phyloP scores from a whole-genome alignment of 2,329 filamentous ascomycete genomes.

The Neodidymelliopsis sp. region DNA sequence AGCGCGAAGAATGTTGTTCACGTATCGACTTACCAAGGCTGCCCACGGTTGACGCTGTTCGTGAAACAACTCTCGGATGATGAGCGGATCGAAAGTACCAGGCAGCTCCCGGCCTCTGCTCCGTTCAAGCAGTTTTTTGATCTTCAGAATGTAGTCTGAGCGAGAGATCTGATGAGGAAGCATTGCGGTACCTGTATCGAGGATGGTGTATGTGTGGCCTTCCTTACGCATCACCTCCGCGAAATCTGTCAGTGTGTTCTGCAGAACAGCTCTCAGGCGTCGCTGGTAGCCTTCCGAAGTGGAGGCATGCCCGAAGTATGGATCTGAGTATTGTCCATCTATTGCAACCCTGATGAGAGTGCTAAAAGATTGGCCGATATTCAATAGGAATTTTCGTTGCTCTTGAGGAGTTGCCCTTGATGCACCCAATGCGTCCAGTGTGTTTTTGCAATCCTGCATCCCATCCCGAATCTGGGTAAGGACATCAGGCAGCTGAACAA shows the following conservation, averaged over 20 bases:
- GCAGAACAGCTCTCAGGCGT: conserved; percentile 31
- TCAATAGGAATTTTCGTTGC: conserved; percentile 58
- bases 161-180: conserved; percentile 23
- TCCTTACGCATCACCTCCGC: conserved; percentile 23
- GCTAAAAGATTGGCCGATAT: conserved; percentile 54
- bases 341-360: conserved; percentile 55
- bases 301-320: conserved; percentile 55
- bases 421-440: conserved; percentile 58
- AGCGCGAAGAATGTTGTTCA: conserved; percentile 14
- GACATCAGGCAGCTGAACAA: conserved; percentile 35
- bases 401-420: conserved; percentile 55
- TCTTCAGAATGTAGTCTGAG: conserved; percentile 27
- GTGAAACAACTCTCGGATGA: conserved; percentile 28
- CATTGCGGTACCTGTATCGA: conserved; percentile 5
- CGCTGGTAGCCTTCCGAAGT: conserved; percentile 24
- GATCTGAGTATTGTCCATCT: conserved; percentile 54
- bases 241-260: conserved; percentile 30
- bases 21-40: conserved; percentile 1
- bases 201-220: conserved; percentile 25
- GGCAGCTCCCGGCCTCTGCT: conserved; percentile 32
- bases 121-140: conserved; percentile 27
- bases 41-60: conserved; percentile 31
- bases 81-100: conserved; percentile 32
- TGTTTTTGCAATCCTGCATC: conserved; percentile 22
- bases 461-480: conserved; percentile 32